Percentiles rank a stretch among this genome's conserved stretches.
Conservation (phyloP, 176 grass and related monocot species). For the Neostapfia colusana region DNA sequence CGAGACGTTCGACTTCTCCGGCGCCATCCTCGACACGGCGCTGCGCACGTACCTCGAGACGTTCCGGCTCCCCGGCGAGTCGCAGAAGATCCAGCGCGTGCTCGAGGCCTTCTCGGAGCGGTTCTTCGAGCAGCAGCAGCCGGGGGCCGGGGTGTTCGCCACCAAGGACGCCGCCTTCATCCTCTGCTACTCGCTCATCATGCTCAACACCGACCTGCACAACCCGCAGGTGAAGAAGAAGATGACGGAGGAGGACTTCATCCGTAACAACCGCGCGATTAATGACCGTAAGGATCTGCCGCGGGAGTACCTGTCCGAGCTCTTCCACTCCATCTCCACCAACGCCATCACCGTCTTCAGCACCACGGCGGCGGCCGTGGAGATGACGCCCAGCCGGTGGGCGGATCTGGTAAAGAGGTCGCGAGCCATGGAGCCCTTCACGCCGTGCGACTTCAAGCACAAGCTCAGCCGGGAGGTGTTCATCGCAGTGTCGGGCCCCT, state of each 20-base stretch:
- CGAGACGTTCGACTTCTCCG: conserved; percentile 71
- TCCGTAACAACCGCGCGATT: conserved; percentile 84
- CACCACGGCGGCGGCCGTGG: conserved; percentile 6
- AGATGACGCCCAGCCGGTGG: conserved; percentile 63
- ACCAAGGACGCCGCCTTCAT: conserved; percentile 82
- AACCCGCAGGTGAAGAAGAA: conserved; percentile 99
- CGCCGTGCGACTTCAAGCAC: conserved; percentile 77
- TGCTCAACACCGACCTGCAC: conserved; percentile 98
- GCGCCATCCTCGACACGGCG: conserved; percentile 71
- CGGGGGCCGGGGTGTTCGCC: conserved; percentile 53
- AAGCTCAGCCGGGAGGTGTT: conserved; percentile 78
- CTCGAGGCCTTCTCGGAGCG: conserved; percentile 82
- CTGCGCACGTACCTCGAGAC: conserved; percentile 84
- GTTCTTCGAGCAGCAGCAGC: conserved; percentile 71
- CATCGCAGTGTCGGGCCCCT: conserved; percentile 63
- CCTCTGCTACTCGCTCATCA: conserved; percentile 93
- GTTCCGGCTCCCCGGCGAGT: conserved; percentile 83
- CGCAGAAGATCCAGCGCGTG: conserved; percentile 94
- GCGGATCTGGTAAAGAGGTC: conserved; percentile 65
- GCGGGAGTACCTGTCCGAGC: conserved; percentile 77
- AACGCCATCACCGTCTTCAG: conserved; percentile 82
- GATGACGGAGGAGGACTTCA: conserved; percentile 96
- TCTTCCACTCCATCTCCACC: conserved; percentile 78
- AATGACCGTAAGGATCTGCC: conserved; percentile 80
- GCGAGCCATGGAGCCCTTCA: conserved; percentile 54